Base-by-base conservation (phyloP, 495 filamentous ascomycete species). In the Pseudomonodictys pantanalensis region DNA sequence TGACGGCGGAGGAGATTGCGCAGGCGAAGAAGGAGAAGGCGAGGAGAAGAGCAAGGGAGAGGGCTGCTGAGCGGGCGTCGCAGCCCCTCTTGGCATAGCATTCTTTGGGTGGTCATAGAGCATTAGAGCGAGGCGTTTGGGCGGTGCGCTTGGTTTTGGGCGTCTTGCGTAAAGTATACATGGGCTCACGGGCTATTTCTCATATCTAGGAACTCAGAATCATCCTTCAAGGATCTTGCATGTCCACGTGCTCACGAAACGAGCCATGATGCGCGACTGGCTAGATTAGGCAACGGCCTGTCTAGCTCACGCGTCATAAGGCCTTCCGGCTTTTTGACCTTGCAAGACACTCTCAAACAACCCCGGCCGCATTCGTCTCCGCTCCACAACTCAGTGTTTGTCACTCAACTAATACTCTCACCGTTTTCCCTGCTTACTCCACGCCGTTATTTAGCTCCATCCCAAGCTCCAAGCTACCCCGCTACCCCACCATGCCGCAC, bases 1-100 rank as follows among this genome's bases (percentile, higher is more conserved):
- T 56, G 26, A 47, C 54, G 47, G 43, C 50, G 24, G 15, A 52
- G 50, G 28, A 60, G 60, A 41, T 63, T 60, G 48, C 29, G 62
- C 67, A 73, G 53, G 56, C 64, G 48, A 58, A 58, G 11, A 62
- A 47, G 28, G 64, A 74, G 29, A 65, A 58, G 46, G 67, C 68
- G 12, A 56, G 59, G 55, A 56, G 66, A 42, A 62, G 69, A 52
- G 54, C 60, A n/a, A 29, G 51, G 30, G 65, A 70, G 52, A 56
- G 63, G 39, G 65, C 53, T 12, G 39, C 33, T 15, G 49, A 61
- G 56, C 52, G 61, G 28, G 43, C 47, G 23, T n/a, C 53, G 26
- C 32, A 62, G 41, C 58, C 64, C 6, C 53, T 66, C 45, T 62
- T 70, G 12, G 70, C 72, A 51, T 73, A 57, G 66, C 32, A 18